These are phyloP conservation scores for Alternaria brassicicola DNA, from an alignment of 2,329 filamentous ascomycete genomes.

Conservation along the genomic window DNA sequence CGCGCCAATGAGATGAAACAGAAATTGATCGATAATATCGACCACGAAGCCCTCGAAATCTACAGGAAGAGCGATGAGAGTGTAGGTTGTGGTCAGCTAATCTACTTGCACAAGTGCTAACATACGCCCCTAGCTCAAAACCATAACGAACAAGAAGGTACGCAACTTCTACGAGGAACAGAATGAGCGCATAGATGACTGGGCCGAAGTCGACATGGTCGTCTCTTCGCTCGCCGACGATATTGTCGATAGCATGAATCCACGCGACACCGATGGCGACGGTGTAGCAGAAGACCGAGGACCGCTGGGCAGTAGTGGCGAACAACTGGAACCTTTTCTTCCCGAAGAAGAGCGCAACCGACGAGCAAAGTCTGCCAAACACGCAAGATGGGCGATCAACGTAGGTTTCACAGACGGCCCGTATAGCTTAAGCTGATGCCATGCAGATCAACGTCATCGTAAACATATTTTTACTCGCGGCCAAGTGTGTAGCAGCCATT, in stretches of 20 bases:
- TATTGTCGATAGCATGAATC: constrained; percentile 65
- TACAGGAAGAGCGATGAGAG: constrained; percentile 60
- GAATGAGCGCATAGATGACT: constrained; percentile 62
- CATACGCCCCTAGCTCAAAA: constrained; percentile 50
- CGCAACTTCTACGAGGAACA: constrained; percentile 61
- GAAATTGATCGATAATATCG: constrained; percentile 55
- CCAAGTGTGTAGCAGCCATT: constrained; percentile 62
- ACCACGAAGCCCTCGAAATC: constrained; percentile 55
- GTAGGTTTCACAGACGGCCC: constrained; percentile 29
- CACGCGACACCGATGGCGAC: constrained; percentile 61
- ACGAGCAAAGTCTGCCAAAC: constrained; percentile 54
- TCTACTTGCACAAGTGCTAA: not conserved
- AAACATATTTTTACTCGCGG: constrained; percentile 62
- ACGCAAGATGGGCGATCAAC: constrained; percentile 64
- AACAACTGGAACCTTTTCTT: constrained; percentile 61
- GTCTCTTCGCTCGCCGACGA: constrained; percentile 63
- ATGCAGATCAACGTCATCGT: constrained; percentile 63
- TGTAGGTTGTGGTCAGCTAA: constrained; percentile 20
- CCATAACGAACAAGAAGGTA: constrained; percentile 59
- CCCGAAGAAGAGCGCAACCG: constrained; percentile 61
- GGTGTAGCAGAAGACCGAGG: constrained; percentile 61
- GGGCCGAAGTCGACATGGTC: constrained; percentile 64
- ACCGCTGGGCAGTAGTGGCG: constrained; percentile 56
- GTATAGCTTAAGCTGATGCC: constrained; percentile 3
- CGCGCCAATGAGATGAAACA: constrained; percentile 57